Percentiles rank a stretch among this genome's conserved stretches.
Evolutionary conservation across 352 stramenopile species (phyloP).

Genomic region (Pythium apleroticum): DNA sequence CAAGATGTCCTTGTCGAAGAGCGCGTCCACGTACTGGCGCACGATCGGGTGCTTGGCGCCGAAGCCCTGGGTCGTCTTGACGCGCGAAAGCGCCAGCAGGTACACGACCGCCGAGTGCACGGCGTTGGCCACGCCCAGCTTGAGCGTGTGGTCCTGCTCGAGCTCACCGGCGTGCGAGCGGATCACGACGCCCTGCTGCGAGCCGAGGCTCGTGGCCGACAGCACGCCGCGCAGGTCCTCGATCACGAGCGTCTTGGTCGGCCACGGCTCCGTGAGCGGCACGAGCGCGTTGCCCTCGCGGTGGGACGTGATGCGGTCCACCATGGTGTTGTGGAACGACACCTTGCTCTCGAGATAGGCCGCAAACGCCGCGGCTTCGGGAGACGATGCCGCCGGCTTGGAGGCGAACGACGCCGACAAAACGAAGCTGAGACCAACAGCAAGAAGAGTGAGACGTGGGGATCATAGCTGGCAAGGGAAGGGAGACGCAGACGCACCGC

Average conservation of each 20-base stretch:
- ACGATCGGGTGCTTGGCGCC: slow-evolving; percentile 32
- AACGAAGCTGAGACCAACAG: slow-evolving; percentile 26
- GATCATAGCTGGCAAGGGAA: no score
- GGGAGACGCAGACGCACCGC: slow-evolving; percentile 14
- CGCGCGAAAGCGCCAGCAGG: slow-evolving; percentile 49
- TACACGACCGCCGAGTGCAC: slow-evolving; percentile 92
- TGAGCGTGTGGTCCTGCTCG: slow-evolving; percentile 85
- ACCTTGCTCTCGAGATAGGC: slow-evolving; percentile 51
- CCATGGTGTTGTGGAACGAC: slow-evolving; percentile 85
- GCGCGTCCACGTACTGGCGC: slow-evolving; percentile 75
- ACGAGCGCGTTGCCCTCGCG: slow-evolving; percentile 44
- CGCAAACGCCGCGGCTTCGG: slow-evolving; percentile 28
- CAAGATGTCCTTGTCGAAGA: slow-evolving; percentile 82
- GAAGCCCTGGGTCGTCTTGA: slow-evolving; percentile 34
- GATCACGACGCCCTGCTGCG: slow-evolving; percentile 55
- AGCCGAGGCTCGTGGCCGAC: slow-evolving; percentile 25
- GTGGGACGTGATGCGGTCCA: slow-evolving; percentile 72
- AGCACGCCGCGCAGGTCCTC: slow-evolving; percentile 55
- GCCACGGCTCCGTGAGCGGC: slow-evolving; percentile 58
- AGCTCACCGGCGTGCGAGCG: slow-evolving; percentile 44
- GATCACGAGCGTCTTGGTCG: slow-evolving; percentile 65
- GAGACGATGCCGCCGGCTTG: slow-evolving; percentile 22
- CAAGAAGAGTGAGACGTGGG: slow-evolving; percentile 8
- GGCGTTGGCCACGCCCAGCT: slow-evolving; percentile 90
- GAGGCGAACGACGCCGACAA: slow-evolving; percentile 27